phyloP scores from a whole-genome alignment of 2,329 filamentous ascomycete species.

The Fusarium compactum region DNA sequence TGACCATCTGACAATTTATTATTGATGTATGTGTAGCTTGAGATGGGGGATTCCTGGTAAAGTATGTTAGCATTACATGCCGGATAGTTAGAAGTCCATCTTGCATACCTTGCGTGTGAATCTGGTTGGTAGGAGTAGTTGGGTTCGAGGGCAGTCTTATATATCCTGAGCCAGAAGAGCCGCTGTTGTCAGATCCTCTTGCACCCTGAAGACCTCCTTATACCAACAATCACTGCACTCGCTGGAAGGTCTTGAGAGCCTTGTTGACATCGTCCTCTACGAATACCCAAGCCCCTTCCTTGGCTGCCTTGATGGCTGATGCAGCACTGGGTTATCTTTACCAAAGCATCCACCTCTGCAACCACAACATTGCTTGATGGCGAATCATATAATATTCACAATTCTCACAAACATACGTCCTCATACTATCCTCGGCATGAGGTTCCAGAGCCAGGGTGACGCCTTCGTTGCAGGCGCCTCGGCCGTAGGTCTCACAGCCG shows the following conservation, averaged over 20 bases:
- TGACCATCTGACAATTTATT: not conserved
- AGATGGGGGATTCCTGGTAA: not conserved
- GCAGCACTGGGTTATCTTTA: conserved; percentile 1
- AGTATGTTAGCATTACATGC: not conserved
- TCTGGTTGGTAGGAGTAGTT: not conserved
- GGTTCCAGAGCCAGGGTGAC: conserved; percentile 31
- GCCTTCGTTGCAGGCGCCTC: conserved; percentile 36
- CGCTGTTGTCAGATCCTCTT: not conserved
- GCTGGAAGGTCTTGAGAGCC: not conserved
- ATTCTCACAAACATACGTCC: conserved; percentile 29
- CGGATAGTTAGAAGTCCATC: not conserved
- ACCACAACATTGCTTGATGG: conserved; percentile 28
- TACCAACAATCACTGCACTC: not conserved
- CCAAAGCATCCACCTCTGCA: conserved; percentile 21
- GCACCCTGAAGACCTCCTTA: not conserved
- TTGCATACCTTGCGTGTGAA: not conserved
- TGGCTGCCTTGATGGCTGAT: not conserved
- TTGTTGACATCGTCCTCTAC: not conserved
- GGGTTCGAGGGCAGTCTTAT: not conserved
- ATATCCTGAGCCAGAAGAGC: not conserved
- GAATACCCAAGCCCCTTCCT: not conserved
- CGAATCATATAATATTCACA: conserved; percentile 18
- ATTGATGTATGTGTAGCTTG: not conserved
- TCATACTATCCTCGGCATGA: conserved; percentile 20
- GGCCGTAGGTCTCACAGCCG: conserved; percentile 28